Percentiles rank a stretch among this genome's conserved stretches.
Evolutionary conservation across 169 alveolate species (phyloP).

Genomic region (Plasmodium cynomolgi): DNA sequence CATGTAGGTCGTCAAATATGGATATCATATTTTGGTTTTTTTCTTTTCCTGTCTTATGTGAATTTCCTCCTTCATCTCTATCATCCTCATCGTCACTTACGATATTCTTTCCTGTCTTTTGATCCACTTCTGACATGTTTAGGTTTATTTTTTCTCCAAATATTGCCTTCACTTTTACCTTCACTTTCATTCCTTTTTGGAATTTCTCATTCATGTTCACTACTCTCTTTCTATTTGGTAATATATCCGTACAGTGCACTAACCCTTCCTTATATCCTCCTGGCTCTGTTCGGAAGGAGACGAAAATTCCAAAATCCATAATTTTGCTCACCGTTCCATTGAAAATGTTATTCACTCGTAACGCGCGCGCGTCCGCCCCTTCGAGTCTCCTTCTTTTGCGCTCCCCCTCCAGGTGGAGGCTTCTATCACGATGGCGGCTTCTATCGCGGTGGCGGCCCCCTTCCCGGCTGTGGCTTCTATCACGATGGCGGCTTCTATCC

Average conservation of each 20-base stretch:
- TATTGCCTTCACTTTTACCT: conserved; percentile 71
- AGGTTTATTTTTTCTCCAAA: conserved; percentile 81
- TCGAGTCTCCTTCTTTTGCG: background rate
- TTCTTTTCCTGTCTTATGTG: background rate
- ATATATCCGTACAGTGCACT: conserved; percentile 85
- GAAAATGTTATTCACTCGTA: conserved; percentile 63
- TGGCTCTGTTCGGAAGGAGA: conserved; percentile 73
- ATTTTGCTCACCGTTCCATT: conserved; percentile 80
- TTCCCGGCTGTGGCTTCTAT: background rate
- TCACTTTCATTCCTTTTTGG: conserved; percentile 74
- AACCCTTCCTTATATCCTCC: conserved; percentile 86
- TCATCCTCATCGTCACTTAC: conserved; percentile 3
- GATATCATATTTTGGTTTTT: background rate
- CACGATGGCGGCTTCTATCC: background rate
- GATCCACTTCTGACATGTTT: conserved; percentile 89
- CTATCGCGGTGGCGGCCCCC: background rate
- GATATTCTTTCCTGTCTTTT: conserved; percentile 82
- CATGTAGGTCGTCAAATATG: conserved; percentile 25
- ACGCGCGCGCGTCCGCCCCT: background rate
- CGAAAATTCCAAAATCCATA: conserved; percentile 87
- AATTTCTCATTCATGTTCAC: conserved; percentile 41
- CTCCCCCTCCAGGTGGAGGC: background rate
- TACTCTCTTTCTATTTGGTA: conserved; percentile 52
- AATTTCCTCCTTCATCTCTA: background rate
- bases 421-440: background rate